phyloP scores from a whole-genome alignment of 495 filamentous ascomycete species.

The Penicillium longicatenatum region DNA sequence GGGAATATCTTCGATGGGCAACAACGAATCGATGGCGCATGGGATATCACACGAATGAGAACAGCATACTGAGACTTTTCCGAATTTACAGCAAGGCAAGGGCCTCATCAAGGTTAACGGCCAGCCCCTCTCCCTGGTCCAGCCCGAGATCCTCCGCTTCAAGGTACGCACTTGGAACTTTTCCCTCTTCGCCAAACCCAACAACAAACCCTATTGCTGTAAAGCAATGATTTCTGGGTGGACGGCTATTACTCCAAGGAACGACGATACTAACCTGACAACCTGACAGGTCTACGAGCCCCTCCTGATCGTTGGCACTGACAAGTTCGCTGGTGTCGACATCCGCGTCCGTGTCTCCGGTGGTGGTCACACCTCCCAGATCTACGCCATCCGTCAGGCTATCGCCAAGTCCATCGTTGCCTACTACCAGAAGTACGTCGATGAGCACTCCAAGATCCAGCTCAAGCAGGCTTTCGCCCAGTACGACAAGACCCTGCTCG shows the following conservation, averaged over 20 bases:
- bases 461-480: constrained; percentile 91
- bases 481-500: constrained; percentile 95
- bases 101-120: constrained; percentile 99
- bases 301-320: constrained; percentile 89
- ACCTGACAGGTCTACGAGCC: constrained; percentile 83
- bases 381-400: constrained; percentile 98
- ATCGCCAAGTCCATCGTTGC: constrained; percentile 98
- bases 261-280: not conserved
- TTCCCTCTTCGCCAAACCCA: constrained; percentile 5
- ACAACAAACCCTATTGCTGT: constrained; percentile 4
- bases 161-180: constrained; percentile 59
- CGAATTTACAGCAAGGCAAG: constrained; percentile 68
- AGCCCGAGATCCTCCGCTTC: constrained; percentile 96
- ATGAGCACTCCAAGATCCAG: constrained; percentile 99
- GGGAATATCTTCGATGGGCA: constrained; percentile 8
- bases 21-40: constrained; percentile 19
- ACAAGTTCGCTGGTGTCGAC: constrained; percentile 96
- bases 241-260: not conserved
- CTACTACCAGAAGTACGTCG: constrained; percentile 99
- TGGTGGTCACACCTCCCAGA: constrained; percentile 97
- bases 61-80: constrained; percentile 38
- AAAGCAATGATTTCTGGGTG: not conserved
- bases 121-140: constrained; percentile 87
- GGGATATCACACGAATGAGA: constrained; percentile 16
- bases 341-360: constrained; percentile 96